A percentile compares a stretch with the other conserved stretches of the same genome.
Conservation (phyloP, 306 rosid species). For the Biancaea sappan region DNA sequence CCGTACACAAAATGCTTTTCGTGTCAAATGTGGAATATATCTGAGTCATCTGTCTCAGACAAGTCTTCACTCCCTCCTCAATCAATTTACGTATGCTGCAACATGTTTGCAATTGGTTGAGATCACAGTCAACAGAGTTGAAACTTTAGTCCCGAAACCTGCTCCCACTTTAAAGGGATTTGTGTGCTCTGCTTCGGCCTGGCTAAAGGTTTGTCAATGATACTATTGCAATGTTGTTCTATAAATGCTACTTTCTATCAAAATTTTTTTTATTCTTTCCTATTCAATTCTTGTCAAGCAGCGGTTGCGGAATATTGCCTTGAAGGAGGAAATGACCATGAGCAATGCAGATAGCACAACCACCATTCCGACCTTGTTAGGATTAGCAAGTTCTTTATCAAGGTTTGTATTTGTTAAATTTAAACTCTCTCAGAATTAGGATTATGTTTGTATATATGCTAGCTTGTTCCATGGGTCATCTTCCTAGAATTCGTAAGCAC, state of each 20-base stretch:
- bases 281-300: conserved; percentile 36
- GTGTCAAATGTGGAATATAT: conserved; percentile 60
- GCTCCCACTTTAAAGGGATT: conserved; percentile 84
- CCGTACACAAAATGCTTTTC: conserved; percentile 42
- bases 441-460: conserved; percentile 15
- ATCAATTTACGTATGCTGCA: conserved; percentile 75
- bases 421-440: neutral
- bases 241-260: neutral
- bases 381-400: conserved; percentile 77
- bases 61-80: conserved; percentile 65
- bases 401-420: conserved; percentile 53
- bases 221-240: neutral
- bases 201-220: conserved; percentile 67
- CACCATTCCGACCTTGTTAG: conserved; percentile 73
- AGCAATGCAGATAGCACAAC: conserved; percentile 42
- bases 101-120: conserved; percentile 74
- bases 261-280: neutral
- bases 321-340: conserved; percentile 68
- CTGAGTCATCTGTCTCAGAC: conserved; percentile 68
- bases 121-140: conserved; percentile 46
- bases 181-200: conserved; percentile 61
- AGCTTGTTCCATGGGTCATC: neutral
- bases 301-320: conserved; percentile 71
- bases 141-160: conserved; percentile 43
- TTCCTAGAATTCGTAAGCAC: neutral